A percentile compares a stretch with the other conserved stretches of the same genome.
phyloP scores from a whole-genome alignment of 2,329 filamentous ascomycete genomes.

The Chalaropsis thielavioides region DNA sequence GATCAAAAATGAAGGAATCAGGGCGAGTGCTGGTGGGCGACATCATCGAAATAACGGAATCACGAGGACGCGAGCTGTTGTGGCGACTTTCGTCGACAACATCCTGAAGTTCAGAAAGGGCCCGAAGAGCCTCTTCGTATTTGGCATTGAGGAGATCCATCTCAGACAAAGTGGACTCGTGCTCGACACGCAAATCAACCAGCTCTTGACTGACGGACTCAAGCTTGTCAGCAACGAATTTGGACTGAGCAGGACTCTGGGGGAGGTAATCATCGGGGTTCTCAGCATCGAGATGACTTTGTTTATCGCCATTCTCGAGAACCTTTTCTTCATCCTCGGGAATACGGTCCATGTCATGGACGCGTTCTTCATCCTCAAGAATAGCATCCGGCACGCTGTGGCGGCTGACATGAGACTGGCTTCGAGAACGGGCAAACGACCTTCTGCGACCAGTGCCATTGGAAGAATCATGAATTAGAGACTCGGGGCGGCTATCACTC shows the following conservation, averaged over 20 bases:
- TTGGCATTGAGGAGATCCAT: constrained; percentile 71
- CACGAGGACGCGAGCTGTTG: constrained; percentile 35
- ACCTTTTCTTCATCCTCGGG: constrained; percentile 21
- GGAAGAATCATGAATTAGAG: constrained; percentile 9
- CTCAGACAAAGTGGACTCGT: constrained; percentile 69
- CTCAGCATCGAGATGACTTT: constrained; percentile 9
- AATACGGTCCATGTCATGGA: constrained; percentile 23
- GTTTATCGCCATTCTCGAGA: constrained; percentile 6
- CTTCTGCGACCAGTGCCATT: constrained; percentile 25
- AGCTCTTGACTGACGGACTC: constrained; percentile 86
- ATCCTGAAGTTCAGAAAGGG: constrained; percentile 74
- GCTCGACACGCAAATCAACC: constrained; percentile 76
- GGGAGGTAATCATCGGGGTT: constrained; percentile 31
- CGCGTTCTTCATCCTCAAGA: constrained; percentile 36
- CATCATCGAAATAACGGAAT: constrained; percentile 41
- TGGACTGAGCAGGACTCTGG: constrained; percentile 63
- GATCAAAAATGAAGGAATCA: constrained; percentile 74
- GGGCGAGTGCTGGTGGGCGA: constrained; percentile 43
- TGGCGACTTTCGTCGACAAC: constrained; percentile 65
- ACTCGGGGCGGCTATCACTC: constrained; percentile 23
- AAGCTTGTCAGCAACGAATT: constrained; percentile 81
- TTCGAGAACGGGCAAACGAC: constrained; percentile 26
- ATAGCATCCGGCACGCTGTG: constrained; percentile 43
- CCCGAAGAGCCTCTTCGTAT: constrained; percentile 77
- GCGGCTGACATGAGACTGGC: constrained; percentile 22